phyloP scores from a whole-genome alignment of 1,139 yeast genomes.

The Kodamaea plutei region DNA sequence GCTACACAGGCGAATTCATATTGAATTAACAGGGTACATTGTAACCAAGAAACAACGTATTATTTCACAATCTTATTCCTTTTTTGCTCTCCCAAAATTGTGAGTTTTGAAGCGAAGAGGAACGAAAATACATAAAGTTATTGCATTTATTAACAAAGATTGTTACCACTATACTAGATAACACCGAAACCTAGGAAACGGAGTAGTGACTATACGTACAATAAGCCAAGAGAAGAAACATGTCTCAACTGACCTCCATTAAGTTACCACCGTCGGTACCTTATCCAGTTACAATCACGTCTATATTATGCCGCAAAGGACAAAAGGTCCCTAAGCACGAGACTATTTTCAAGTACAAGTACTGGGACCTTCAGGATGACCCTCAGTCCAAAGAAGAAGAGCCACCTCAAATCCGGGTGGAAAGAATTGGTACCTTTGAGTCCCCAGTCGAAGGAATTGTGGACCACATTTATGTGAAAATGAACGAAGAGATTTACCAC shows the following conservation, averaged over 20 bases:
- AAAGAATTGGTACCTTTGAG: conserved; percentile 69
- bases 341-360: conserved; percentile 58
- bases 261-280: conserved; percentile 55
- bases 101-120: no score
- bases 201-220: no score
- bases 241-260: conserved; percentile 34
- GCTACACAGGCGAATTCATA: conserved; percentile 10
- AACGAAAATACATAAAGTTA: no score
- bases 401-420: conserved; percentile 49
- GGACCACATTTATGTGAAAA: conserved; percentile 43
- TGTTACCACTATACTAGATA: no score
- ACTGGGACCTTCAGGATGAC: conserved; percentile 64
- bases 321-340: conserved; percentile 48
- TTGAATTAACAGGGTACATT: no score
- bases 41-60: no score
- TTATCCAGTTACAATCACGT: conserved; percentile 64
- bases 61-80: no score
- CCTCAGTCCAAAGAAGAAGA: conserved; percentile 45
- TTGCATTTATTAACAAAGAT: no score
- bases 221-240: conserved; percentile 8
- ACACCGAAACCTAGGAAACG: no score
- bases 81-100: no score
- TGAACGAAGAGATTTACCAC: conserved; percentile 59
- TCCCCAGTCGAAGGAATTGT: conserved; percentile 77
- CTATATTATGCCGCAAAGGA: conserved; percentile 45